Percentiles rank a stretch among this genome's conserved stretches.
These are phyloP conservation scores for Termitomyces sp. DNA, from an alignment of 1,284 basidiomycete species.

Conservation along the genomic window DNA sequence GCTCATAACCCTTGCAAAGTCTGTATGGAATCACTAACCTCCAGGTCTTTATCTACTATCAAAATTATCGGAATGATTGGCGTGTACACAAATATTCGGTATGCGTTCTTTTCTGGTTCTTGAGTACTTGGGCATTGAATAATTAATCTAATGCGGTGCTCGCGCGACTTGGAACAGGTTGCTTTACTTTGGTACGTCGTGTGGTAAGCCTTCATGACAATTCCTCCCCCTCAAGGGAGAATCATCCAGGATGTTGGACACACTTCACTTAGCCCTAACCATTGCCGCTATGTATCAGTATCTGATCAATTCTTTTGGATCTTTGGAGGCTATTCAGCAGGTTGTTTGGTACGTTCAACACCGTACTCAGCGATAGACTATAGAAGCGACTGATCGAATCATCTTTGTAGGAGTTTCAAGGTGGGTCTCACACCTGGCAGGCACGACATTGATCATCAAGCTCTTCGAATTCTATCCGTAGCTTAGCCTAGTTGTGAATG, in stretches of 20 bases:
- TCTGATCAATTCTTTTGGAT: constrained; percentile 24
- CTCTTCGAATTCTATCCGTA: neutral
- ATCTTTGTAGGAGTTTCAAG: constrained; percentile 11
- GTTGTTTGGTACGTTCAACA: constrained; percentile 27
- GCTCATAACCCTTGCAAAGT: constrained; percentile 18
- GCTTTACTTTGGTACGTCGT: constrained; percentile 16
- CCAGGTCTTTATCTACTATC: constrained; percentile 37
- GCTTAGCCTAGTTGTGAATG: constrained; percentile 15
- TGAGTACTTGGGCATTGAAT: neutral
- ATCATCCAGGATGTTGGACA: constrained; percentile 13
- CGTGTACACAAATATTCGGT: constrained; percentile 34
- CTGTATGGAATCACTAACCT: constrained; percentile 37
- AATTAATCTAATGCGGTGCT: constrained; percentile 8
- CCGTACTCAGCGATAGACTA: neutral
- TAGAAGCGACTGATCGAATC: neutral
- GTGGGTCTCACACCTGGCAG: neutral
- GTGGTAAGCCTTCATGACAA: no score
- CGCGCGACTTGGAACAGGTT: no score
- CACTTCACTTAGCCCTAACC: constrained; percentile 19
- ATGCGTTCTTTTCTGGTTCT: constrained; percentile 6
- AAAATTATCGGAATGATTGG: constrained; percentile 34
- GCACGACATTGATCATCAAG: neutral
- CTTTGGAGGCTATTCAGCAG: constrained; percentile 12
- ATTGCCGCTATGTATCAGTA: constrained; percentile 21
- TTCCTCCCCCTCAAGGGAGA: no score